A percentile compares a stretch with the other conserved stretches of the same genome.
phyloP scores from a whole-genome alignment of 2,329 filamentous ascomycete genomes.

The Xylariaceae sp. region DNA sequence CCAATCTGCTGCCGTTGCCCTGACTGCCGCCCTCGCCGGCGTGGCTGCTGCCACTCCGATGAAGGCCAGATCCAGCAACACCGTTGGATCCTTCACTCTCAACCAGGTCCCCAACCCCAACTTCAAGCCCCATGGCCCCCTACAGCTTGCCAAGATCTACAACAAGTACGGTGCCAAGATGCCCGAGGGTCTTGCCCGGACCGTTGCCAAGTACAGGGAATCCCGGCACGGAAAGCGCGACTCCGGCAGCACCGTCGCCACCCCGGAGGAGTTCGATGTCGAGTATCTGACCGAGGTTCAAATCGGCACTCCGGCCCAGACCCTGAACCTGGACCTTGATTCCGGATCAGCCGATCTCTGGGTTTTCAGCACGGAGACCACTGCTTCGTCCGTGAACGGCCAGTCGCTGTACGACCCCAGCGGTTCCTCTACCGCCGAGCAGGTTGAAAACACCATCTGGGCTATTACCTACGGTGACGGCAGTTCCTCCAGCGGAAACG shows the following conservation, averaged over 20 bases:
- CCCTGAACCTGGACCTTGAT: slow-evolving; percentile 28
- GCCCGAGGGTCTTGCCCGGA: slow-evolving; percentile 15
- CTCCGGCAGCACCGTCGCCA: slow-evolving; percentile 11
- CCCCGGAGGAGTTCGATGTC: slow-evolving; percentile 18
- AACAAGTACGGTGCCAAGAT: slow-evolving; percentile 21
- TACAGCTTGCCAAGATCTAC: slow-evolving; percentile 23
- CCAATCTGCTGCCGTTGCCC: background rate
- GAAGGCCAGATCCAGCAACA: background rate
- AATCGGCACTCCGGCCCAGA: slow-evolving; percentile 26
- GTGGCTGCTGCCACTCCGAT: background rate
- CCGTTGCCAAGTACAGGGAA: slow-evolving; percentile 10
- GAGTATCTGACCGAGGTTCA: slow-evolving; percentile 25
- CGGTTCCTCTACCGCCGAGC: slow-evolving; percentile 20
- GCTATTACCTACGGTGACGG: slow-evolving; percentile 25
- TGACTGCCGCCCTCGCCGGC: background rate
- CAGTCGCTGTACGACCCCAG: slow-evolving; percentile 24
- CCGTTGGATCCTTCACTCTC: slow-evolving; percentile 13
- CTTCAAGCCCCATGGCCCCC: slow-evolving; percentile 19
- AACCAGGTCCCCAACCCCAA: slow-evolving; percentile 20
- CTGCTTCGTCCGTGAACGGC: slow-evolving; percentile 16
- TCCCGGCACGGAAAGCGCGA: slow-evolving; percentile 10
- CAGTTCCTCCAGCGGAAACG: slow-evolving; percentile 27
- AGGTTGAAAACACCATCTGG: slow-evolving; percentile 21
- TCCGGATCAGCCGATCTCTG: slow-evolving; percentile 29
- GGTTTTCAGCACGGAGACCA: slow-evolving; percentile 25